phyloP scores from a whole-genome alignment of 805 yeast genomes.

The Sugiyamaella floridensis region DNA sequence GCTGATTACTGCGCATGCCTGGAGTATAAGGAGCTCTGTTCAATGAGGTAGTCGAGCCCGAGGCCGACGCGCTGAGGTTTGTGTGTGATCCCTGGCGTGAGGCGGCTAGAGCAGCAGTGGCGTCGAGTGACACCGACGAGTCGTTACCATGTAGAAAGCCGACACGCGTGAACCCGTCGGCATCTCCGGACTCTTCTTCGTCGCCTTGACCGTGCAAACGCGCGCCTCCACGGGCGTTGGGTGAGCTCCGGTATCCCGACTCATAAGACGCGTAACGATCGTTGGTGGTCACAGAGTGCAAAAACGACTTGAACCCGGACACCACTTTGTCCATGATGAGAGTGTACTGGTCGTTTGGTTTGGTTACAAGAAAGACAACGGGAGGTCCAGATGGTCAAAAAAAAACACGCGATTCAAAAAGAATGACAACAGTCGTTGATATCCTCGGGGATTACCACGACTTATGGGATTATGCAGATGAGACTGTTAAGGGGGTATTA shows the following conservation, averaged over 20 bases:
- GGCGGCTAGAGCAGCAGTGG: constrained; percentile 2
- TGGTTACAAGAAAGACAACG: too few species aligned
- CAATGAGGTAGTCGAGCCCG: constrained; percentile 16
- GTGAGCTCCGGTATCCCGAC: constrained; percentile 15
- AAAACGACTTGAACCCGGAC: constrained; percentile 27
- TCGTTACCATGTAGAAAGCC: constrained; percentile 13
- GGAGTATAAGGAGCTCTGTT: constrained; percentile 28
- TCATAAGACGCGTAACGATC: constrained; percentile 36
- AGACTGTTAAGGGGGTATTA: too few species aligned
- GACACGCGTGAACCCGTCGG: constrained; percentile 16
- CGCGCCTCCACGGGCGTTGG: constrained; percentile 7
- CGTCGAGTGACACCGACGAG: constrained; percentile 15
- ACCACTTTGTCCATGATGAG: constrained; percentile 25
- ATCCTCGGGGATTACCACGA: too few species aligned
- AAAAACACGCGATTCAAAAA: too few species aligned
- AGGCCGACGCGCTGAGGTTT: constrained; percentile 10
- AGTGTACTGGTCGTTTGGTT: too few species aligned
- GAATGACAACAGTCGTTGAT: too few species aligned
- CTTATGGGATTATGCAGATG: too few species aligned
- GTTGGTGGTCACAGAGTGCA: constrained; percentile 33
- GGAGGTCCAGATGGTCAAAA: too few species aligned
- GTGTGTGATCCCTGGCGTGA: constrained; percentile 13
- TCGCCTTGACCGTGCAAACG: background rate
- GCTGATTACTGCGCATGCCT: constrained; percentile 30
- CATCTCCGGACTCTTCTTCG: constrained; percentile 6